Evolutionary conservation across 2,329 filamentous ascomycete species (phyloP), one percentile per base, ranked within the genome.

Genomic region (Sphaerostilbella broomeana): DNA sequence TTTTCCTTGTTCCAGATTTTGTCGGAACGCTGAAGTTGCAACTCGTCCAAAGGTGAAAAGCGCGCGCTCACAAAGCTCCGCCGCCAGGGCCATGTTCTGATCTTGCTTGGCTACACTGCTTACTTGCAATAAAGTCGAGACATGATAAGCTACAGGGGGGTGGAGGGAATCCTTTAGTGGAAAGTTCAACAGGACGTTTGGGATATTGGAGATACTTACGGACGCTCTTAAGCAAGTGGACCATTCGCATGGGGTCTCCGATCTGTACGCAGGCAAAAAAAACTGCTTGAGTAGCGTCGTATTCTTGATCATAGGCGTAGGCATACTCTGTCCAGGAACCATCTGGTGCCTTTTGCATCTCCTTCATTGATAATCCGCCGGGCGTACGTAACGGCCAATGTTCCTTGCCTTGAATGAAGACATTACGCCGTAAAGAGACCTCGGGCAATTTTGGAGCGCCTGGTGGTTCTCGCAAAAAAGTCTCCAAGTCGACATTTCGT

Each of bases 1-100:
- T 49, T 80, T 80, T 22, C 92, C 92, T 54, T 81, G 75, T 39
- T 84, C 75, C 5, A 98, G 63, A 47, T 82, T 81, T 40, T 77
- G 77, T 6, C 81, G 73, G 58, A 97, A 98, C 0, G 84, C 78
- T 7, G 86, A 90, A 44, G 92, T 81, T 0, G 87, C 80, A 4
- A 88, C 85, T 25, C 90, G 78, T n/a, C 90, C 92, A 57, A 97
- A 90, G 0, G 86, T 85, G 64, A 95, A 97, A 5, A 98, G 73
- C 0, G 90, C 89, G 31, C 92, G 77, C 63, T 97, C 90, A 38
- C 94, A 78, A 2, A 97, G 74, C 53, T 97, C 89, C 4, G 86
- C 83, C 0, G 90, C 81, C 4, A 92, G 76, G 1, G 89, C 79
- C 58, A 88, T 82, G 56, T 97, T 92, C 38, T 87, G 79, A 56